Base-by-base conservation (phyloP, 306 rosid species). In the Fragaria iinumae region DNA sequence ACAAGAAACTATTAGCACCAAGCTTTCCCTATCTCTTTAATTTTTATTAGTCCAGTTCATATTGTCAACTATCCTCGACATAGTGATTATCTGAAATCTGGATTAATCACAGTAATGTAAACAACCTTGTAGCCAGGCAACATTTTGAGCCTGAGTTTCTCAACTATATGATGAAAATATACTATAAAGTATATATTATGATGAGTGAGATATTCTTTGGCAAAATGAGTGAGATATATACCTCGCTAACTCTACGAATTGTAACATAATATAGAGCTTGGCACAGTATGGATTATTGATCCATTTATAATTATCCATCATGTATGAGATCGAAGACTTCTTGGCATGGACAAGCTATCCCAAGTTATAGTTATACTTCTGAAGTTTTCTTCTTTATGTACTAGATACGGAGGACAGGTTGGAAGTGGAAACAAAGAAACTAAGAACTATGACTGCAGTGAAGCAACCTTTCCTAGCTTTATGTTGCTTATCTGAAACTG, bases 11-110 rank as follows among this genome's bases (percentile, higher is more conserved):
- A 64, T 64, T 83, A 81, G 81, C 87, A 90, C 96, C 2, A 83
- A 84, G 69, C 96, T 90, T 74, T 86, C 97, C 45, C 97, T 92
- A 55, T 88, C 96, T 59, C 86, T 78, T 60, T 73, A 57, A 41
- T 57, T n/a, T 25, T 78, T 71, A 39, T 45, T 71, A 47, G 44
- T 27, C 76, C 39, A 29, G 8, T 20, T 39, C 67, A 32, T 29
- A 11, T 57, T 2, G 41, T 14, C 21, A 34, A 8, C 18, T 29
- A 62, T 29, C 43, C 69, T 52, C 50, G 27, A 25, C 23, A 45
- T 44, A 3, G 41, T 8, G 57, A 8, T 41, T 73, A 23, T 52
- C 45, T 23, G 29, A 25, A 39, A 56, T 41, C 1, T 7, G 44
- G 44, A 41, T 41, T 41, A 41, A 41, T 41, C 44, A 41, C 44